phyloP scores from a whole-genome alignment of 2,329 filamentous ascomycete genomes.

The Colletotrichum graminicola region DNA sequence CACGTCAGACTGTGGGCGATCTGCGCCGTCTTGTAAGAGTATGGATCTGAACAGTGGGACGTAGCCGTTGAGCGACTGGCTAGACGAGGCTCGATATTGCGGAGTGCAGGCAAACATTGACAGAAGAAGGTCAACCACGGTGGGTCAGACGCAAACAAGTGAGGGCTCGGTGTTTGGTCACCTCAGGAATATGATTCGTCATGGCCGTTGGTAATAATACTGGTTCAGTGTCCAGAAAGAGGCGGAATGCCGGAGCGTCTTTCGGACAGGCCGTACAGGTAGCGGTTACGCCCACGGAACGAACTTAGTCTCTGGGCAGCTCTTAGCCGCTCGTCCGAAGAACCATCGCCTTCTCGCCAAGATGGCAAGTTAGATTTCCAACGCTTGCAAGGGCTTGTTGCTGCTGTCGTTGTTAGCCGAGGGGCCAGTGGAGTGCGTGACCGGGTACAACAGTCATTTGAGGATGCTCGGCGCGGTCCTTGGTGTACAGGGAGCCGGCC shows the following conservation, averaged over 20 bases:
- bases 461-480: constrained; percentile 31
- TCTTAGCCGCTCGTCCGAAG: background rate
- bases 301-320: background rate
- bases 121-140: background rate
- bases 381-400: constrained; percentile 1
- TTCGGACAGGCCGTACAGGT: background rate
- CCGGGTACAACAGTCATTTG: constrained; percentile 19
- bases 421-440: constrained; percentile 7
- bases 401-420: background rate
- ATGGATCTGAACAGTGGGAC: background rate
- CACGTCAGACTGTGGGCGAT: background rate
- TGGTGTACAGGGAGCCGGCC: constrained; percentile 11
- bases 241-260: background rate
- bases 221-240: background rate
- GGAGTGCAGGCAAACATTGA: background rate
- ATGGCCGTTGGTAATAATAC: background rate
- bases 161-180: constrained; percentile 11
- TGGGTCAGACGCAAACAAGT: background rate
- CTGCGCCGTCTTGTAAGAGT: background rate
- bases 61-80: background rate
- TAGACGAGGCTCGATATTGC: background rate
- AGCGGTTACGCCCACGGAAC: background rate
- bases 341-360: background rate
- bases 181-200: background rate
- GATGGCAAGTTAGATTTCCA: background rate